Evolutionary conservation across 75 land plant species (phyloP), one percentile per base, ranked within the genome.

Genomic region (Picea sitchensis): DNA sequence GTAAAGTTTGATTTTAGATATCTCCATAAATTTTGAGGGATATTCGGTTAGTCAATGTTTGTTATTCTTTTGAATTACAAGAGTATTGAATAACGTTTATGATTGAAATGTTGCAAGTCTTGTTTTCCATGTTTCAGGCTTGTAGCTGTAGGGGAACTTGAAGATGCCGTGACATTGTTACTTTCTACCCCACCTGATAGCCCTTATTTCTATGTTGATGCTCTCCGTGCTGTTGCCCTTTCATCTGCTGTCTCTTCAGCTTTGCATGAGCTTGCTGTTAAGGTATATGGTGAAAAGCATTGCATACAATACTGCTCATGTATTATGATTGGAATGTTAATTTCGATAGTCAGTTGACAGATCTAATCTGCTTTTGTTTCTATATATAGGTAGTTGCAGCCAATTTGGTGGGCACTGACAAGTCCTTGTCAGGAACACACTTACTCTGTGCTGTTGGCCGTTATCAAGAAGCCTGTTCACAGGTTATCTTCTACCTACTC

Each of bases 391-490:
- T 98, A 30, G 94, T 98, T 83, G 99, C 99, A 18, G 99, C 99
- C 44, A 98, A 98, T 81, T 94, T 98, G 98, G 99, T 98, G 4
- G 90, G 91, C 57, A 98, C 92, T 56, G 99, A 95, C 65, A 86
- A 90, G 79, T 93, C 99, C 60, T 77, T 98, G 58, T 91, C 92
- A 32, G 99, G 98, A 38, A 93, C 88, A 59, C 99, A 98, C 87
- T 92, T 98, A 79, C 96, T 98, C 21, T 98, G 98, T 87, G 98
- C 98, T 81, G 98, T 98, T 84, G 99, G 99, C 68, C 89, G 94
- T 61, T 93, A 95, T 83, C 98, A 95, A 73, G 99, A 98, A 87
- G 99, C 99, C 76, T 98, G 98, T 78, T 96, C 99, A 34, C 98
- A 98, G 98, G 99, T 95, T 57, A 5, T 0, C 26, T 15, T 58